Conservation (phyloP, 805 yeast genomes). For the Candida golubevii region DNA sequence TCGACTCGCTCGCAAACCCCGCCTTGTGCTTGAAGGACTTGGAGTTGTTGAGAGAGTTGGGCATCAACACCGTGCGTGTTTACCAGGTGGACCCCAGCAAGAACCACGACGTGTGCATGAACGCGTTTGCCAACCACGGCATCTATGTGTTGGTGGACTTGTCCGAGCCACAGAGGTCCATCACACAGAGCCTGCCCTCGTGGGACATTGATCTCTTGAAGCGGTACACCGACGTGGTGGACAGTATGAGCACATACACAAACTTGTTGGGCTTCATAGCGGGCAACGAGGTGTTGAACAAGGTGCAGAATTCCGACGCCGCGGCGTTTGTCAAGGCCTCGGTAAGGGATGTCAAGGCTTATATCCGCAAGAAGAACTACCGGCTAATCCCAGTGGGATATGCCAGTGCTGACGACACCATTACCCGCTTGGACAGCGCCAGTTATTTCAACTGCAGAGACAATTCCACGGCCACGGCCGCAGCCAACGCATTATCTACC, state of each 20-base stretch:
- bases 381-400: slow-evolving; percentile 40
- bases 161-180: slow-evolving; percentile 33
- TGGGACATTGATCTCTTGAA: slow-evolving; percentile 32
- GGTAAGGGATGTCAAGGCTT: slow-evolving; percentile 28
- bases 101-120: slow-evolving; percentile 29
- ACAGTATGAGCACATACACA: slow-evolving; percentile 26
- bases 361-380: slow-evolving; percentile 25
- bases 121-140: slow-evolving; percentile 28
- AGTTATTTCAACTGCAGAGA: slow-evolving; percentile 28
- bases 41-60: slow-evolving; percentile 63
- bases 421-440: slow-evolving; percentile 24
- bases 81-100: slow-evolving; percentile 75
- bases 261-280: slow-evolving; percentile 39
- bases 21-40: slow-evolving; percentile 73
- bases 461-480: background rate
- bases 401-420: slow-evolving; percentile 35
- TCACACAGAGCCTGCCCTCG: slow-evolving; percentile 27
- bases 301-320: slow-evolving; percentile 23
- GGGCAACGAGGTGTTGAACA: slow-evolving; percentile 39
- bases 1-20: slow-evolving; percentile 77
- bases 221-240: slow-evolving; percentile 33
- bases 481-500: background rate
- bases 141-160: slow-evolving; percentile 35
- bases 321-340: slow-evolving; percentile 37
- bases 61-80: slow-evolving; percentile 77